A percentile compares a stretch with the other conserved stretches of the same genome.
phyloP scores from a whole-genome alignment of 352 stramenopile species.

The Globisporangium recalcitrans region DNA sequence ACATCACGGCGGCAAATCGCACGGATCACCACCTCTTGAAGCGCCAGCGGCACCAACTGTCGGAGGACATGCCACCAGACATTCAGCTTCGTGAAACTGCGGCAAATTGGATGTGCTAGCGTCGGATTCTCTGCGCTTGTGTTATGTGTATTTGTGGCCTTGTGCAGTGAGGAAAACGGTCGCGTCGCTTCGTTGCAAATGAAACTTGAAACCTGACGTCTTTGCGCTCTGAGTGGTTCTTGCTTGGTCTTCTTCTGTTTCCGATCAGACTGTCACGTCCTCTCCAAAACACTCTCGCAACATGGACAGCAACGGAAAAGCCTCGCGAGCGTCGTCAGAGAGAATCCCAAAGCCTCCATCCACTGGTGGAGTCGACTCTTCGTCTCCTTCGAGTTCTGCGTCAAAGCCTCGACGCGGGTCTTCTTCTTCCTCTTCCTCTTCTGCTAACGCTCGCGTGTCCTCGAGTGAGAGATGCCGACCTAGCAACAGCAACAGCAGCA shows the following conservation, averaged over 20 bases:
- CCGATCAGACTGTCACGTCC: background rate
- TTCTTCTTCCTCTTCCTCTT: conserved; percentile 7
- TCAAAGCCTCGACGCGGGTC: conserved; percentile 4
- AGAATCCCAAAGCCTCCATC: conserved; percentile 18
- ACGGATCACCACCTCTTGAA: background rate
- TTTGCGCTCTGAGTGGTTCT: too few species aligned
- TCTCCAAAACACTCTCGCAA: background rate
- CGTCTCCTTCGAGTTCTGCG: background rate
- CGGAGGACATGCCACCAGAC: background rate
- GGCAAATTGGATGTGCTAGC: background rate
- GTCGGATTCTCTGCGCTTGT: background rate
- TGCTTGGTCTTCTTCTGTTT: background rate
- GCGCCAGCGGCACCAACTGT: background rate
- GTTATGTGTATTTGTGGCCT: background rate
- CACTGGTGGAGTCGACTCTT: conserved; percentile 6
- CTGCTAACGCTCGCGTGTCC: background rate
- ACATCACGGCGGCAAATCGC: background rate
- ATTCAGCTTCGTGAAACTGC: background rate
- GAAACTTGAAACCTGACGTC: conserved; percentile 8
- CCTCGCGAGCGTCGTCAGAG: background rate
- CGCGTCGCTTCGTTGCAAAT: conserved; percentile 6
- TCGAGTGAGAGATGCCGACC: background rate
- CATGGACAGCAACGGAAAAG: conserved; percentile 14
- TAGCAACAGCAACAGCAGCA: conserved; percentile 12
- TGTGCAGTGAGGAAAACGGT: conserved; percentile 1